Evolutionary conservation across 306 rosid genomes (phyloP).

Genomic region (Arachis stenosperma): DNA sequence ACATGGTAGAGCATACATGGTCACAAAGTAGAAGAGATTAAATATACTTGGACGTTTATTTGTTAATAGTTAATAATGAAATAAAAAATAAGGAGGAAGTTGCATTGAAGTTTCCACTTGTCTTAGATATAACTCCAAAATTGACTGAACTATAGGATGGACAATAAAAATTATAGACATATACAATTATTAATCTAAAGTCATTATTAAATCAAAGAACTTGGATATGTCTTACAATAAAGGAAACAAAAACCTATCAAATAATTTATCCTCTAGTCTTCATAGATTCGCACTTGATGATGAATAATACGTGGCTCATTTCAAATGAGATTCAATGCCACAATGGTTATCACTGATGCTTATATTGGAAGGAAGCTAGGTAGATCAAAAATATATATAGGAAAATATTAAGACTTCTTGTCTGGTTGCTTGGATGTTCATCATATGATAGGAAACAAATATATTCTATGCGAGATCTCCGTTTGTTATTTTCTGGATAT

Average conservation of each 20-base stretch:
- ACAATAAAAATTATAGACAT: background rate
- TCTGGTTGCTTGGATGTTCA: background rate
- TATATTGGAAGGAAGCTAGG: background rate
- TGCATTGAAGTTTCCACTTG: slow-evolving; percentile 36
- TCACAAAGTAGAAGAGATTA: background rate
- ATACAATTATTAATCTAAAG: background rate
- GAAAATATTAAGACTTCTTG: background rate
- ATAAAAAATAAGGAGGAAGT: slow-evolving; percentile 16
- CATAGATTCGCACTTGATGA: background rate
- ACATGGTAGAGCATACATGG: too few species aligned
- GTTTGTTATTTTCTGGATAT: too few species aligned
- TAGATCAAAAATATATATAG: too few species aligned
- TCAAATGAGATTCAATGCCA: background rate
- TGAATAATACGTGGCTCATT: background rate
- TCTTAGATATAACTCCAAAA: background rate
- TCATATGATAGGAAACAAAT: background rate
- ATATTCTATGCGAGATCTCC: too few species aligned
- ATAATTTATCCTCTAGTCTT: background rate
- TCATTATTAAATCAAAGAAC: background rate
- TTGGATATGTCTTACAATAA: background rate
- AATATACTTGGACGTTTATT: background rate
- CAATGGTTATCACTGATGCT: background rate
- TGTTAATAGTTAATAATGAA: background rate
- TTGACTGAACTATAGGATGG: background rate
- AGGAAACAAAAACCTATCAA: too few species aligned